These are phyloP conservation scores for Ustilago crameri DNA, from an alignment of 1,284 basidiomycete species.

Conservation along the genomic window DNA sequence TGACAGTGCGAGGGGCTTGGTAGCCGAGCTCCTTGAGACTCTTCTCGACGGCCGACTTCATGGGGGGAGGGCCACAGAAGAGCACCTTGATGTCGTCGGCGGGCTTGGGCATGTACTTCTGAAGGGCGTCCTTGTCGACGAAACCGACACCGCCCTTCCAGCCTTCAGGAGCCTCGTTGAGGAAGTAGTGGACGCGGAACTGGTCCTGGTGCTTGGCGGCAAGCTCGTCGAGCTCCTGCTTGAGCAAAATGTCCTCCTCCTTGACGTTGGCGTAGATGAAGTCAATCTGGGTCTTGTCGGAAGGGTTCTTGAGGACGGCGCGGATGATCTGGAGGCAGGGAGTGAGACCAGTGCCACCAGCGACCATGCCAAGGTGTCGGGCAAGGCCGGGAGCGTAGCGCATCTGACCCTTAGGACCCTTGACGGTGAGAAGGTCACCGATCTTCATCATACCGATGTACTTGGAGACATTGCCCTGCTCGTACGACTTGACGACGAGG, in stretches of 20 bases:
- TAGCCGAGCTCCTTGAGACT: conserved; percentile 87
- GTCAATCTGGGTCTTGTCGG: conserved; percentile 85
- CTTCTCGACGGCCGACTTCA: conserved; percentile 97
- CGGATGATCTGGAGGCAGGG: conserved; percentile 86
- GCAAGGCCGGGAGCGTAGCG: conserved; percentile 69
- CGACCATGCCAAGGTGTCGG: conserved; percentile 86
- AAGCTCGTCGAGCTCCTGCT: conserved; percentile 84
- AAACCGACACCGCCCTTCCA: conserved; percentile 93
- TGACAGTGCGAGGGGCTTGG: conserved; percentile 83
- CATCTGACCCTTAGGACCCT: conserved; percentile 93
- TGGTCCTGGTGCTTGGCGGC: conserved; percentile 74
- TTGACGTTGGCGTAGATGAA: conserved; percentile 95
- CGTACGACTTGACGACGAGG: conserved; percentile 96
- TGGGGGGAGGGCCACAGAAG: conserved; percentile 83
- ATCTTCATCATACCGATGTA: conserved; percentile 77
- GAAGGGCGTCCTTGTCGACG: conserved; percentile 91
- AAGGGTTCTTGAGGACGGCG: conserved; percentile 84
- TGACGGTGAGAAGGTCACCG: conserved; percentile 81
- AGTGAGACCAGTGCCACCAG: conserved; percentile 91
- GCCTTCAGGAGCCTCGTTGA: conserved; percentile 87
- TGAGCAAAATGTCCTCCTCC: conserved; percentile 74
- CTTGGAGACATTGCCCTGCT: conserved; percentile 94
- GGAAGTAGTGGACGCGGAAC: conserved; percentile 86
- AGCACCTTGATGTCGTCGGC: conserved; percentile 68
- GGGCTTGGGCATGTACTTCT: conserved; percentile 70